A percentile compares a stretch with the other conserved stretches of the same genome.
phyloP scores from a whole-genome alignment of 129 eudicot genomes.

The Pulicaria dysenterica region DNA sequence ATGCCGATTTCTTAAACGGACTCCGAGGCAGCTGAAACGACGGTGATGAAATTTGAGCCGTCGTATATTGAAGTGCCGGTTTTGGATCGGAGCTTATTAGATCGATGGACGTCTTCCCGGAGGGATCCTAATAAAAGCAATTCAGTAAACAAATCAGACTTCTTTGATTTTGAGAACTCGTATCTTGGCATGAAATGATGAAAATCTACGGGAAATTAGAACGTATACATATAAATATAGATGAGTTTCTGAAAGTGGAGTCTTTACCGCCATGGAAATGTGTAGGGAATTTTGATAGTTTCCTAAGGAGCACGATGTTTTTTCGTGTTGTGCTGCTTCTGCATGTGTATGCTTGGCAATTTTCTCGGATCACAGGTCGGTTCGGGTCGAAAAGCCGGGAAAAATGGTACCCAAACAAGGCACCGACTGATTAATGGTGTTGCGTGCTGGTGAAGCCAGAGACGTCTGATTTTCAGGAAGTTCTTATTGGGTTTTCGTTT shows the following conservation, averaged over 20 bases:
- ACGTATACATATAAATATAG: too few relatives aligned
- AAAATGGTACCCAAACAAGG: neutral
- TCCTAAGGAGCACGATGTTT: neutral
- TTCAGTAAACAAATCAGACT: neutral
- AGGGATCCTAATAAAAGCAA: slow-evolving; percentile 52
- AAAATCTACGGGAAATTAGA: neutral
- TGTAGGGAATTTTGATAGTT: slow-evolving; percentile 5
- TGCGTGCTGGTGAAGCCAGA: too few relatives aligned
- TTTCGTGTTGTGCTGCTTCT: neutral
- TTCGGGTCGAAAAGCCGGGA: slow-evolving; percentile 1
- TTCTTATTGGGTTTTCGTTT: too few relatives aligned
- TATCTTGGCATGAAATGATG: neutral
- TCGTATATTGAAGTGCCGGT: slow-evolving; percentile 39
- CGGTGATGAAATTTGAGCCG: slow-evolving; percentile 43
- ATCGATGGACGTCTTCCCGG: slow-evolving; percentile 93
- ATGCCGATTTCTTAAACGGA: slow-evolving; percentile 34
- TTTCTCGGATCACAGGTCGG: slow-evolving; percentile 1
- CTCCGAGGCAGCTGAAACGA: slow-evolving; percentile 38
- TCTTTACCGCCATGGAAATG: slow-evolving; percentile 21
- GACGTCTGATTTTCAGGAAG: too few relatives aligned
- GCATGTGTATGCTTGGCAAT: slow-evolving; percentile 26
- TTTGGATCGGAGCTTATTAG: slow-evolving; percentile 75
- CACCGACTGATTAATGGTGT: too few relatives aligned
- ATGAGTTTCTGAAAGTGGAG: neutral
- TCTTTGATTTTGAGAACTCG: slow-evolving; percentile 1